Percentiles rank a stretch among this genome's conserved stretches.
These are phyloP conservation scores for Triangularia verruculosa DNA, from an alignment of 2,329 filamentous ascomycete species.

Conservation along the genomic window DNA sequence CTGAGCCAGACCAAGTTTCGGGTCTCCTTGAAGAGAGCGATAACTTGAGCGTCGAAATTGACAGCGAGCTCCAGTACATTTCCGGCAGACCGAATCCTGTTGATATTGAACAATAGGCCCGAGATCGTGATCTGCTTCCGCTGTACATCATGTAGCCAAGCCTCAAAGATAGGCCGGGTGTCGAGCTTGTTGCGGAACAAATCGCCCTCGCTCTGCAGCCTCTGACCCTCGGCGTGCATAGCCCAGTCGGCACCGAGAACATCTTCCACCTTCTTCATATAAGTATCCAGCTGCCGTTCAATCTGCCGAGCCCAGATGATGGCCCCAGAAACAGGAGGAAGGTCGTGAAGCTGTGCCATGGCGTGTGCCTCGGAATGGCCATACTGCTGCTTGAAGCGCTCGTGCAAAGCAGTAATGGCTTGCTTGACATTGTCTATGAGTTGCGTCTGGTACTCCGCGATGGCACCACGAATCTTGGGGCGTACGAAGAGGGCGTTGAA, in stretches of 20 bases:
- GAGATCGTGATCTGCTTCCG: constrained; percentile 87
- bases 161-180: constrained; percentile 88
- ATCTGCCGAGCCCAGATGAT: constrained; percentile 99
- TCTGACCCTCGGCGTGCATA: constrained; percentile 90
- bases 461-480: constrained; percentile 97
- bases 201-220: constrained; percentile 85
- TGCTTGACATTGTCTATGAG: constrained; percentile 97
- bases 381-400: constrained; percentile 98
- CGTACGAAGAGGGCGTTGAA: constrained; percentile 98
- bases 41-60: constrained; percentile 96
- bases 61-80: constrained; percentile 85
- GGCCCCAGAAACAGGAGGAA: constrained; percentile 92
- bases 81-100: constrained; percentile 82
- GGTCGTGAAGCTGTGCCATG: constrained; percentile 94
- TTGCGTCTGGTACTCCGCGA: constrained; percentile 96
- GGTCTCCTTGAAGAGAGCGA: constrained; percentile 97
- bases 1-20: constrained; percentile 94
- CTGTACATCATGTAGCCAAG: constrained; percentile 89
- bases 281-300: constrained; percentile 88
- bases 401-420: constrained; percentile 88
- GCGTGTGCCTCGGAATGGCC: constrained; percentile 96
- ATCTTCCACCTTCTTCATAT: constrained; percentile 99
- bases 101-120: constrained; percentile 87
- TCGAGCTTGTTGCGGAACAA: constrained; percentile 96
- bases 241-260: constrained; percentile 94